Conservation (phyloP, 225 moss, liverwort and hornwort species). For the Physcomitrellopsis africana region DNA sequence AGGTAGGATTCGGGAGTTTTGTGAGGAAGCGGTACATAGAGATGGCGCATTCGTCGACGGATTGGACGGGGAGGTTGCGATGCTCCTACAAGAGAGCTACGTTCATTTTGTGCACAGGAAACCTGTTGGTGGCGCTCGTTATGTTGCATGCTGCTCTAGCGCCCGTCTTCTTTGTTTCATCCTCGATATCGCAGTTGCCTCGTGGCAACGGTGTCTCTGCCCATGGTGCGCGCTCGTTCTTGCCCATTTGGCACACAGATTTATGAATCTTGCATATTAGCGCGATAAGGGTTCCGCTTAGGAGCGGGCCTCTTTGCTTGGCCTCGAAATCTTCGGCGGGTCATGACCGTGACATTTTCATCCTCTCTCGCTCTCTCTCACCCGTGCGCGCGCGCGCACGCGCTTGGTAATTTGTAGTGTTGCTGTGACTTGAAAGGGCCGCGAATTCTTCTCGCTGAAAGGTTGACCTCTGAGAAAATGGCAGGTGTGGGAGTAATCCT, state of each 20-base stretch:
- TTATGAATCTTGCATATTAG: neutral
- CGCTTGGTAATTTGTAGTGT: neutral
- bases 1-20: neutral
- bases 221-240: slow-evolving; percentile 23
- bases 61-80: slow-evolving; percentile 39
- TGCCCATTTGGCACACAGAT: neutral
- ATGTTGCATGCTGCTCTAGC: slow-evolving; percentile 63
- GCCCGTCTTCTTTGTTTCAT: slow-evolving; percentile 33
- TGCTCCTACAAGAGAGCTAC: slow-evolving; percentile 76
- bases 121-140: slow-evolving; percentile 62
- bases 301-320: neutral
- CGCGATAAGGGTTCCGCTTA: neutral
- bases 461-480: neutral
- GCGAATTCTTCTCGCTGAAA: neutral
- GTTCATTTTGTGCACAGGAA: slow-evolving; percentile 66
- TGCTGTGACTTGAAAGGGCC: neutral
- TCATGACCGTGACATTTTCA: no score
- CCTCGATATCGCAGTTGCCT: slow-evolving; percentile 16
- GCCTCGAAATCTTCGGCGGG: no score
- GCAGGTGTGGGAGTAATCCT: slow-evolving; percentile 31
- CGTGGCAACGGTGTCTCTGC: neutral
- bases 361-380: no score
- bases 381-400: no score
- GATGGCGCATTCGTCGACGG: slow-evolving; percentile 36
- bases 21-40: neutral